Percentiles rank a stretch among this genome's conserved stretches.
Evolutionary conservation across 108 stramenopile species (phyloP).

Genomic region (Hondaea fermentalgiana): DNA sequence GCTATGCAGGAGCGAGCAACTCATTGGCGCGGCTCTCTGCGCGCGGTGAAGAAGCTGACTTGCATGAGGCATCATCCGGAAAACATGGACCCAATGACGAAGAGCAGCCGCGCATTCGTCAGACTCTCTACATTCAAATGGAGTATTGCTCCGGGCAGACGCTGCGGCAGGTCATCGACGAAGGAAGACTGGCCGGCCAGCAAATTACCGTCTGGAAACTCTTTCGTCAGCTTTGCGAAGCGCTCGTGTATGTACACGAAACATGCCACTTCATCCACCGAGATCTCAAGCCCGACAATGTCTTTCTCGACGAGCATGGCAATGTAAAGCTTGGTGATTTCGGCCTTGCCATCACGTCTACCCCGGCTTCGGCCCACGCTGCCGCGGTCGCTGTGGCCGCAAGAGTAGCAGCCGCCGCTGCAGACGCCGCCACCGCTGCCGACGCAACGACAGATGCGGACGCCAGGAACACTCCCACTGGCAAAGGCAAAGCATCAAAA

Average conservation of each 20-base stretch:
- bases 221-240: conserved; percentile 65
- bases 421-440: not conserved
- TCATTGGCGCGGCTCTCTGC: no score
- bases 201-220: conserved; percentile 23
- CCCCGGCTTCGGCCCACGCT: not conserved
- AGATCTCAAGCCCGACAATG: conserved; percentile 68
- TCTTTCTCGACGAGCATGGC: conserved; percentile 41
- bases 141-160: conserved; percentile 82
- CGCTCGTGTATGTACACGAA: conserved; percentile 69
- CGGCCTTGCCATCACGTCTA: conserved; percentile 63
- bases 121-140: conserved; percentile 86
- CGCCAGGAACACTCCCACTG: no score
- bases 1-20: no score
- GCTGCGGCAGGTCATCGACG: conserved; percentile 59
- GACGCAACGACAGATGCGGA: not conserved
- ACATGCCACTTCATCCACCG: conserved; percentile 71
- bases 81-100: no score
- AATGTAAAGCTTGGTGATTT: conserved; percentile 88
- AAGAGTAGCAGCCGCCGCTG: not conserved
- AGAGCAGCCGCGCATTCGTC: not conserved
- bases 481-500: not conserved
- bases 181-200: not conserved
- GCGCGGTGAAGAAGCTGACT: no score
- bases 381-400: not conserved
- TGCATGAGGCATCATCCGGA: no score